phyloP scores from a whole-genome alignment of 78 protist species.

The slime mould (Dictyostelium discoideum) region DNA sequence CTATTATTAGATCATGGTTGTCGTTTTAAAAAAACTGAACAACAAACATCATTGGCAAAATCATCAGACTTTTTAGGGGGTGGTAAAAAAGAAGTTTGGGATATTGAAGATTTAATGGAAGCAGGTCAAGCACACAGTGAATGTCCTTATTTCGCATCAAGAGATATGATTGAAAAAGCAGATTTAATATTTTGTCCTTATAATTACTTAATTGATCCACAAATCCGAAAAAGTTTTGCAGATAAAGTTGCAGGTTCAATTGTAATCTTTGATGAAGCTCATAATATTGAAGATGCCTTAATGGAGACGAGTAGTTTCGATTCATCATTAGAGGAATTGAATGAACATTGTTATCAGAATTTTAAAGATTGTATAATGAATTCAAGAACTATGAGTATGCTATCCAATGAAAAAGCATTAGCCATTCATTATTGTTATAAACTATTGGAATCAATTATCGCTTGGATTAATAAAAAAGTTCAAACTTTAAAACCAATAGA shows the following conservation, averaged over 20 bases:
- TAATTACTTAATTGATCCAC: slow-evolving; percentile 96
- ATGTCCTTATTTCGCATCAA: slow-evolving; percentile 96
- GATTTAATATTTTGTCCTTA: slow-evolving; percentile 97
- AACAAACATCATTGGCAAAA: background rate
- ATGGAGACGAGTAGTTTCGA: slow-evolving; percentile 64
- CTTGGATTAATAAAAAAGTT: background rate
- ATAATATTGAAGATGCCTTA: slow-evolving; percentile 77
- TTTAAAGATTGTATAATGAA: slow-evolving; percentile 5
- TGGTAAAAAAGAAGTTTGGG: slow-evolving; percentile 49
- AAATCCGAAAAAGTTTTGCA: slow-evolving; percentile 36
- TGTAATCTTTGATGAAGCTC: slow-evolving; percentile 95
- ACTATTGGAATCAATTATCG: background rate
- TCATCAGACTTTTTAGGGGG: background rate
- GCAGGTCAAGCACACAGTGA: slow-evolving; percentile 40
- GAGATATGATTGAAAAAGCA: slow-evolving; percentile 53
- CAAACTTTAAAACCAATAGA: background rate
- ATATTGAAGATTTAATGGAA: slow-evolving; percentile 92
- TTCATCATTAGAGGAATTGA: slow-evolving; percentile 6
- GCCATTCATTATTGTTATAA: background rate
- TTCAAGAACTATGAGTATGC: background rate
- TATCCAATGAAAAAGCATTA: background rate
- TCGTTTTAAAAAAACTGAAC: background rate
- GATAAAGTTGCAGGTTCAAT: slow-evolving; percentile 27
- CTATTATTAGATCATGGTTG: slow-evolving; percentile 10
- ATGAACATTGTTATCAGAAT: background rate